Conservation (phyloP, 345 rosid genomes). For the Eucalyptus victrix region DNA sequence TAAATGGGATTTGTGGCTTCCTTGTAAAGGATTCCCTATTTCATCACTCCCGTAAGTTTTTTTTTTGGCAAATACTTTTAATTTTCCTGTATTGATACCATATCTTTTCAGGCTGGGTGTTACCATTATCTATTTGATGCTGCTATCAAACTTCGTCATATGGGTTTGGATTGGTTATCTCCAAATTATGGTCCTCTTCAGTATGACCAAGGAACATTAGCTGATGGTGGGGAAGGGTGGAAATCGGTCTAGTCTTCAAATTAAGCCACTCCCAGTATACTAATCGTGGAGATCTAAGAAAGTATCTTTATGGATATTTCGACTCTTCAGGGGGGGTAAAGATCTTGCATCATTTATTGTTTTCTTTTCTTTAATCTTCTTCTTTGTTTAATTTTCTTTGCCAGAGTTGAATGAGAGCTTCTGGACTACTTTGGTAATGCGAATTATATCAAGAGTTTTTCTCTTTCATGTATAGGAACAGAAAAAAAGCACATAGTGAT, state of each 20-base stretch:
- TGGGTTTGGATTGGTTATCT: conserved; percentile 60
- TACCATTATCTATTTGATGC: conserved; percentile 87
- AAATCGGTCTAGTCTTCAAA: background rate
- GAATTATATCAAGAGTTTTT: background rate
- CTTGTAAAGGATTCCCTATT: background rate
- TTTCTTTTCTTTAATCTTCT: background rate
- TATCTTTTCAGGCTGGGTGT: conserved; percentile 61
- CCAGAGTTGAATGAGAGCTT: background rate
- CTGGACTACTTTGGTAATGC: background rate
- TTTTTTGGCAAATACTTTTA: background rate
- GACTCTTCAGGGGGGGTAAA: conserved; percentile 69
- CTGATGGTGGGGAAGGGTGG: background rate
- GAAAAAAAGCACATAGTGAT: conserved; percentile 51
- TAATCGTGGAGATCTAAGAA: conserved; percentile 67
- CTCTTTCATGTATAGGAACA: conserved; percentile 37
- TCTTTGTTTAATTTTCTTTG: background rate
- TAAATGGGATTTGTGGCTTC: background rate
- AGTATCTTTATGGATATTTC: conserved; percentile 67
- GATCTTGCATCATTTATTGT: background rate
- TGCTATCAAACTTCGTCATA: conserved; percentile 80
- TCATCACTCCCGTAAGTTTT: background rate
- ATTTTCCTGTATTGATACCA: background rate
- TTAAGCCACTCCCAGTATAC: conserved; percentile 9
- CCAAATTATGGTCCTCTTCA: conserved; percentile 59
- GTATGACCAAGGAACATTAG: conserved; percentile 7